Evolutionary conservation across 169 alveolate genomes (phyloP), one percentile per base, ranked within the genome.

Genomic region (Neospora caninum): DNA sequence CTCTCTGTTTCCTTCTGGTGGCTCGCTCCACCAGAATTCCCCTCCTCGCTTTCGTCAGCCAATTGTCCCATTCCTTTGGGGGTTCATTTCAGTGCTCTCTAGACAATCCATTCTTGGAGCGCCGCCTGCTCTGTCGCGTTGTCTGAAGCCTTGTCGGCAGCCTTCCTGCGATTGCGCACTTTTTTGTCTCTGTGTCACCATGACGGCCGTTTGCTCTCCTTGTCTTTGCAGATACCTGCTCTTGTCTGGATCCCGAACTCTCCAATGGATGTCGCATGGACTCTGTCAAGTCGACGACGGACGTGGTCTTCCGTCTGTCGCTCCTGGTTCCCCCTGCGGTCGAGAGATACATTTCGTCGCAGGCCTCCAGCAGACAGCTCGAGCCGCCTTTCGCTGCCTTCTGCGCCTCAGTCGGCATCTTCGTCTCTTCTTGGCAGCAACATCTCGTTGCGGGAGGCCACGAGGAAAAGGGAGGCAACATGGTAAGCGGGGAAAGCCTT

Each of bases 361-460:
- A 82, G 31, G 34, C 34, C 10, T 25, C 70, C 89, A 36, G 22
- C 31, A 25, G 67, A 27, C 58, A n/a, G 39, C 64, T 93, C 86
- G 42, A 36, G 25, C 54, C 93, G 31, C 86, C 87, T n/a, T 87
- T 92, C 16, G 95, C 95, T 36, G 95, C 93, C 70, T 86, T 93
- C 91, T 93, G 95, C 84, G 43, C 95, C 39, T 45, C 95, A 4
- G 91, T 69, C 41, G 95, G 95, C 39, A 31, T 93, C 73, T 93
- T 93, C 64, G 93, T n/a, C 45, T 39, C 91, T 38, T 83, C 93
- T 20, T 93, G 95, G 95, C 95, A 93, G 70, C 95, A 93, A 89
- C 95, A 93, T 31, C 93, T 70, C 31, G 93, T 93, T n/a, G 95
- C 91, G 39, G 91, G 93, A 20, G 95, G 95, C 25, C 73, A 86